Percentiles rank a stretch among this genome's conserved stretches.
phyloP scores from a whole-genome alignment of 352 stramenopile species.

The Pythium oligandrum region DNA sequence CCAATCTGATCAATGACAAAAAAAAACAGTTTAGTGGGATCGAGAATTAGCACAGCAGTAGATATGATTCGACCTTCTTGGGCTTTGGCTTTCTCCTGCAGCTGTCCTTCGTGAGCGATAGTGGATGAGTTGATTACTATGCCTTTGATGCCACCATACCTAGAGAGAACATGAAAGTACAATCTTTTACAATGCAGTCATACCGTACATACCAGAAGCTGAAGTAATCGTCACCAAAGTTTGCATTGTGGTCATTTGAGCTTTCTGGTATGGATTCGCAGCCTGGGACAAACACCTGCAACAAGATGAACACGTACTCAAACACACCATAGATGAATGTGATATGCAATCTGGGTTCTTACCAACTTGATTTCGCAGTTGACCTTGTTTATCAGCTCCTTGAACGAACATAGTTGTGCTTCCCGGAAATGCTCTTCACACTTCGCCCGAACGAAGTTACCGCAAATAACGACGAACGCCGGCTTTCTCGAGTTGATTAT shows the following conservation, averaged over 20 bases:
- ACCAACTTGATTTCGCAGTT: slow-evolving; percentile 54
- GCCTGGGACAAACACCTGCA: slow-evolving; percentile 21
- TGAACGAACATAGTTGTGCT: slow-evolving; percentile 46
- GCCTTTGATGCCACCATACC: slow-evolving; percentile 74
- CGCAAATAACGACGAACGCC: slow-evolving; percentile 64
- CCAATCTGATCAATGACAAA: slow-evolving; percentile 41
- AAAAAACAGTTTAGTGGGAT: neutral
- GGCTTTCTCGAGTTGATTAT: slow-evolving; percentile 45
- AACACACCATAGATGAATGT: too few relatives aligned
- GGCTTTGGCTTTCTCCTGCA: slow-evolving; percentile 24
- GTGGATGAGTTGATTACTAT: slow-evolving; percentile 68
- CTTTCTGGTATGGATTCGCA: neutral
- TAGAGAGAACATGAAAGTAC: slow-evolving; percentile 7
- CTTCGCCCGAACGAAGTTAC: slow-evolving; percentile 46
- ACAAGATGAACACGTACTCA: neutral
- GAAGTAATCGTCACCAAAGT: slow-evolving; percentile 66
- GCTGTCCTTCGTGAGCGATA: slow-evolving; percentile 20
- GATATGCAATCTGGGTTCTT: neutral
- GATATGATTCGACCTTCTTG: slow-evolving; percentile 44
- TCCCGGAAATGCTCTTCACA: slow-evolving; percentile 33
- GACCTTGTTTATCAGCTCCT: slow-evolving; percentile 61
- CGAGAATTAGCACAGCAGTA: too few relatives aligned
- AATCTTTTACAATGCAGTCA: neutral
- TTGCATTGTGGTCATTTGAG: slow-evolving; percentile 25
- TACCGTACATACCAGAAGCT: slow-evolving; percentile 65